These are phyloP conservation scores for Magnusiomyces suaveolens DNA, from an alignment of 1,139 yeast genomes.

Conservation along the genomic window DNA sequence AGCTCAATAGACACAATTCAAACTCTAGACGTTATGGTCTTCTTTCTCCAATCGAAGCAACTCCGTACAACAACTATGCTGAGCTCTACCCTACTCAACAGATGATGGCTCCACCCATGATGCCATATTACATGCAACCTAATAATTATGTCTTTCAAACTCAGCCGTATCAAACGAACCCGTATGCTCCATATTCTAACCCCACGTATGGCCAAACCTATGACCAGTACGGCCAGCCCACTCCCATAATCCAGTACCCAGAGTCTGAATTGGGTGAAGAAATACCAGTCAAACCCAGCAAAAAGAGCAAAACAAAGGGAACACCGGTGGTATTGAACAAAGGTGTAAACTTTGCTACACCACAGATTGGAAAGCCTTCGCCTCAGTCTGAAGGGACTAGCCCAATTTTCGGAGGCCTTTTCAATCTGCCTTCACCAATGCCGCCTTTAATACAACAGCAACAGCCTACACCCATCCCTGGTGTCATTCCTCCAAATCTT, in stretches of 20 bases:
- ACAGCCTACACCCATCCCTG: neutral
- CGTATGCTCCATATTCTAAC: neutral
- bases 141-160: neutral
- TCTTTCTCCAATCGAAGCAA: neutral
- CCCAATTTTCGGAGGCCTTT: neutral
- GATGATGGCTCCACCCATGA: neutral
- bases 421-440: neutral
- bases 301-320: neutral
- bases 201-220: neutral
- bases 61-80: neutral
- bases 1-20: neutral
- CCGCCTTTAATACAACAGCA: neutral
- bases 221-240: neutral
- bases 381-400: neutral
- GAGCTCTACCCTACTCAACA: neutral
- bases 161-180: neutral
- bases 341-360: neutral
- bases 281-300: neutral
- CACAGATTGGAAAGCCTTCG: neutral
- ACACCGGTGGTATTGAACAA: neutral
- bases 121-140: neutral
- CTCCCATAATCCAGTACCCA: neutral
- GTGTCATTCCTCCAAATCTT: neutral
- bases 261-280: neutral
- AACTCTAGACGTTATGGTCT: neutral